Evolutionary conservation across 345 rosid species (phyloP).

Genomic region (Psidium guajava): DNA sequence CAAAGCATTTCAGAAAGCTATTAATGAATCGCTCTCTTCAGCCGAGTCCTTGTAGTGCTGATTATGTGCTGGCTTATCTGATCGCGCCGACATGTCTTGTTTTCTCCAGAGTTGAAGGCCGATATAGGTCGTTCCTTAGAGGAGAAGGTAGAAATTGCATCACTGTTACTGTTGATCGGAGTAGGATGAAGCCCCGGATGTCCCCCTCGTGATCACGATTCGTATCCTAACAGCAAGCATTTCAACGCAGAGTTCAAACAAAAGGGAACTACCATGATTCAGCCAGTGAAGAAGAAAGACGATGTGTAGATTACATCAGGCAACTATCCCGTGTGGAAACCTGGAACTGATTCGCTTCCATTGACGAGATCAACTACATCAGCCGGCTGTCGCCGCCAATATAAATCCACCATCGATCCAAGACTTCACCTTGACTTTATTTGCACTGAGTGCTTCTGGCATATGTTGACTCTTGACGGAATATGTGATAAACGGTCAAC

Average conservation of each 20-base stretch:
- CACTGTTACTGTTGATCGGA: neutral
- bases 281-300: neutral
- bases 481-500: neutral
- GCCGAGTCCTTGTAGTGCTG: neutral
- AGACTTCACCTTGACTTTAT: neutral
- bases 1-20: neutral
- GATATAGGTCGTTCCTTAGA: neutral
- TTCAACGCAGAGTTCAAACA: fast-evolving
- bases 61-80: neutral
- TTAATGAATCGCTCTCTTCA: neutral
- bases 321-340: neutral
- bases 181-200: neutral
- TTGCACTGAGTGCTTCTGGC: neutral
- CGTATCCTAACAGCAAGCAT: neutral
- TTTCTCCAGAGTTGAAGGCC: neutral
- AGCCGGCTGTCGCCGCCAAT: neutral
- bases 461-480: neutral
- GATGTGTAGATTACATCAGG: neutral
- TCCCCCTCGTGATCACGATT: neutral
- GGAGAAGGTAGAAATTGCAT: neutral
- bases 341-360: neutral
- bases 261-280: neutral
- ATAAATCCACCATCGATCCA: neutral
- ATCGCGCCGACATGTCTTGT: neutral
- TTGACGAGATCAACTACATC: neutral